Percentiles rank a stretch among this genome's conserved stretches.
phyloP scores from a whole-genome alignment of 148 eudicot species.

The Rhododendron henanense region DNA sequence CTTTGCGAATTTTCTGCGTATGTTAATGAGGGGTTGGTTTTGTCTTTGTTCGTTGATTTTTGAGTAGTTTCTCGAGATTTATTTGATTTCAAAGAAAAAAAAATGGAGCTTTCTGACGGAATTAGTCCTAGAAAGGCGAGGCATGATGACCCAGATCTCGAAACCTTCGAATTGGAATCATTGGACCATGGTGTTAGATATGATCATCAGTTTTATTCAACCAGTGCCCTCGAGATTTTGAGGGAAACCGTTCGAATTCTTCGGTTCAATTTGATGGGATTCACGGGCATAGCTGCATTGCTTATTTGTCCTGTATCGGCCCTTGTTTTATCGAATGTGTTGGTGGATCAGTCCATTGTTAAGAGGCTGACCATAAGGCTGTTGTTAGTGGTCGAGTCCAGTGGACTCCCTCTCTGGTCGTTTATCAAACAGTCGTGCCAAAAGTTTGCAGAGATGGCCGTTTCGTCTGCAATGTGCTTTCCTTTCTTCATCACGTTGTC shows the following conservation, averaged over 20 bases:
- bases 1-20: neutral
- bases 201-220: constrained; percentile 46
- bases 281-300: constrained; percentile 59
- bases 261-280: constrained; percentile 57
- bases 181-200: constrained; percentile 12
- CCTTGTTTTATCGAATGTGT: constrained; percentile 56
- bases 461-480: constrained; percentile 67
- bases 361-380: constrained; percentile 54
- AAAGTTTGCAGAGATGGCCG: constrained; percentile 59
- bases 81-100: neutral
- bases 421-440: constrained; percentile 66
- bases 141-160: constrained; percentile 17
- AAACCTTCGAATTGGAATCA: constrained; percentile 20
- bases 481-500: constrained; percentile 67
- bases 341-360: constrained; percentile 67
- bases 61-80: neutral
- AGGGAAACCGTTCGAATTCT: constrained; percentile 81
- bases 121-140: constrained; percentile 24
- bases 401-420: constrained; percentile 73
- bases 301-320: constrained; percentile 85
- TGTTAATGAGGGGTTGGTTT: neutral
- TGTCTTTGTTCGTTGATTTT: neutral
- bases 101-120: constrained; percentile 27
- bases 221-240: constrained; percentile 67
- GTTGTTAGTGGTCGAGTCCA: constrained; percentile 59